Evolutionary conservation across 768 basidiomycete species (phyloP).

Genomic region (Suillus spraguei): DNA sequence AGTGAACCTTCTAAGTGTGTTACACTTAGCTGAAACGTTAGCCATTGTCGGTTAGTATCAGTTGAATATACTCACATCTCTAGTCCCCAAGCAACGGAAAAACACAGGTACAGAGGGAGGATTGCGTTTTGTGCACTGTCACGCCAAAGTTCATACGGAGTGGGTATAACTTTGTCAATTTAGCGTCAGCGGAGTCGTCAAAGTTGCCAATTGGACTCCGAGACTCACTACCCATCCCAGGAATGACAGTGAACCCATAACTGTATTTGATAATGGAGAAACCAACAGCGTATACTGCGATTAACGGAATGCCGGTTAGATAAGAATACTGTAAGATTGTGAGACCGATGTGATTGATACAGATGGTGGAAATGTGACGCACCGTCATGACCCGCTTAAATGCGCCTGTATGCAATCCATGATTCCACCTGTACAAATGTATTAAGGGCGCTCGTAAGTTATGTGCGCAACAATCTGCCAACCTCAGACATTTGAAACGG

Average conservation of each 20-base stretch:
- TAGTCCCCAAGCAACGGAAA: conserved; percentile 69
- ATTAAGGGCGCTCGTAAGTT: neutral
- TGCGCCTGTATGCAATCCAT: conserved; percentile 64
- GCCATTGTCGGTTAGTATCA: neutral
- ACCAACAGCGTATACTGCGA: conserved; percentile 60
- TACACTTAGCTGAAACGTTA: conserved; percentile 45
- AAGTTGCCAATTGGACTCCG: neutral
- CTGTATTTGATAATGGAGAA: conserved; percentile 74
- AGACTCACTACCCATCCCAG: conserved; percentile 52
- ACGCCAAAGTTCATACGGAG: conserved; percentile 63
- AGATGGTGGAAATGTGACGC: conserved; percentile 21
- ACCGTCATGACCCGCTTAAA: conserved; percentile 90
- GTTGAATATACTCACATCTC: conserved; percentile 61
- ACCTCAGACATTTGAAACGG: conserved; percentile 74
- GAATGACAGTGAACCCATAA: conserved; percentile 58
- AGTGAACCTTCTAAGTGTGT: conserved; percentile 75
- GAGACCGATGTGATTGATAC: neutral
- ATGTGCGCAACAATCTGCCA: conserved; percentile 18
- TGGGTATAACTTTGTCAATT: conserved; percentile 55
- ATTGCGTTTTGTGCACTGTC: conserved; percentile 46
- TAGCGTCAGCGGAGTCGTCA: conserved; percentile 7
- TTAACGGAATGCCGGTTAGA: conserved; percentile 59
- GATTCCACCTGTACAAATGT: conserved; percentile 58
- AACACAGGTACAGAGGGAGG: conserved; percentile 65
- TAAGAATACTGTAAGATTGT: conserved; percentile 65